Evolutionary conservation across 768 basidiomycete species (phyloP).

Genomic region (Cyclocybe aegerita): DNA sequence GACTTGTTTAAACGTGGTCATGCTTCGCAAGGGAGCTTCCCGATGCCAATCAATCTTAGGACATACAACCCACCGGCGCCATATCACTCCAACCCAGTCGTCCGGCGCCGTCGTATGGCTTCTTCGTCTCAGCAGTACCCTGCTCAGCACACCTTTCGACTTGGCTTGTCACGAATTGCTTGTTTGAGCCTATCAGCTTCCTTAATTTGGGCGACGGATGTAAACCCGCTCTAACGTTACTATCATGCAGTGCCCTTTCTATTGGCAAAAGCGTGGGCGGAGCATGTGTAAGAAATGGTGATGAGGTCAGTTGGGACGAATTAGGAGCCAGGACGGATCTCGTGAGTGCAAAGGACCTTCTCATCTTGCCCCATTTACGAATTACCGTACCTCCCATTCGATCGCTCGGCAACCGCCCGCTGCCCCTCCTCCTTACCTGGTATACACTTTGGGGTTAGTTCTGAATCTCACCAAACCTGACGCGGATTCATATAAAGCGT

Average conservation of each 20-base stretch:
- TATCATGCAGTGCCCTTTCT: not conserved
- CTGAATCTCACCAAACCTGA: conserved; percentile 7
- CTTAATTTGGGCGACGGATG: not conserved
- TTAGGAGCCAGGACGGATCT: conserved; percentile 23
- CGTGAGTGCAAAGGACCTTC: conserved; percentile 13
- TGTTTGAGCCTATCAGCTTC: conserved; percentile 1
- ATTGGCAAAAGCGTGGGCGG: conserved; percentile 5
- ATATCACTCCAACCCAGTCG: not conserved
- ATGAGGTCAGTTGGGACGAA: conserved; percentile 15
- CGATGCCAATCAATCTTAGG: too few species aligned
- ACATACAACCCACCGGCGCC: not conserved
- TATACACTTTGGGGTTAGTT: conserved; percentile 1
- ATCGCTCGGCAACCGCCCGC: conserved; percentile 27
- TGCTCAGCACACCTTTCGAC: not conserved
- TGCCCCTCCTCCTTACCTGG: conserved; percentile 3
- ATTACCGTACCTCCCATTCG: conserved; percentile 18
- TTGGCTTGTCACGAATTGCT: too few species aligned
- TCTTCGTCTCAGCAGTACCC: conserved; percentile 4
- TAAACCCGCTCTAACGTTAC: not conserved
- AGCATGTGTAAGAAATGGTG: conserved; percentile 10
- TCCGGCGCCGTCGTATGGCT: conserved; percentile 22
- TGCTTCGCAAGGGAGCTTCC: too few species aligned
- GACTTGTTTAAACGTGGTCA: too few species aligned
- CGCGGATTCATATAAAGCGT: conserved; percentile 14
- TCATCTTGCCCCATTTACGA: conserved; percentile 14